A percentile compares a stretch with the other conserved stretches of the same genome.
phyloP scores from a whole-genome alignment of 495 filamentous ascomycete genomes.

The Aspergillus baeticus region DNA sequence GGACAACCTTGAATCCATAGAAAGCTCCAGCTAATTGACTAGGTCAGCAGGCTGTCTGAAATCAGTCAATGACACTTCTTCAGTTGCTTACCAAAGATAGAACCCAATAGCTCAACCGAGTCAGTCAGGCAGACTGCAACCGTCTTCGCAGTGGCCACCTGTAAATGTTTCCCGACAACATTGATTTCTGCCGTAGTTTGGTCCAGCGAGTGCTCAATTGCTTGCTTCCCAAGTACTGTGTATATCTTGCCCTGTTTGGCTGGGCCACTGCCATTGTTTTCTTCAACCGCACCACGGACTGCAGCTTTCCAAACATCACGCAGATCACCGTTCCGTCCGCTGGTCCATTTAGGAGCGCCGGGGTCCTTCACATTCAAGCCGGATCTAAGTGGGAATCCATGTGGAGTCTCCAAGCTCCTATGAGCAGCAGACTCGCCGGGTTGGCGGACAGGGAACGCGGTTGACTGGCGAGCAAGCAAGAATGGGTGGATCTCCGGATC shows the following conservation, averaged over 20 bases:
- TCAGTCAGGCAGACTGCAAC: slow-evolving; percentile 93
- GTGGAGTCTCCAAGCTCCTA: slow-evolving; percentile 76
- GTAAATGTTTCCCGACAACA: slow-evolving; percentile 75
- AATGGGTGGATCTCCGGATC: slow-evolving; percentile 92
- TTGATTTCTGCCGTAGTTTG: slow-evolving; percentile 83
- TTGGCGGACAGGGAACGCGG: slow-evolving; percentile 73
- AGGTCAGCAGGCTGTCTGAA: slow-evolving; percentile 20
- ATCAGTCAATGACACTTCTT: background rate
- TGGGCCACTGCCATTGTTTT: slow-evolving; percentile 52
- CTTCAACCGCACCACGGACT: slow-evolving; percentile 59
- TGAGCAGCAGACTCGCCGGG: slow-evolving; percentile 81
- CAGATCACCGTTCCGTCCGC: slow-evolving; percentile 83
- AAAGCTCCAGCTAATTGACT: slow-evolving; percentile 65
- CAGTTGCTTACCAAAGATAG: slow-evolving; percentile 59
- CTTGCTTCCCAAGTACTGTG: slow-evolving; percentile 72
- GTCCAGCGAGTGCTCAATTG: slow-evolving; percentile 66
- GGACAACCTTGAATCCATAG: slow-evolving; percentile 73
- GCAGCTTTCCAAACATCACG: slow-evolving; percentile 89
- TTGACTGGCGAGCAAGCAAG: slow-evolving; percentile 80
- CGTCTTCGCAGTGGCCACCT: slow-evolving; percentile 63
- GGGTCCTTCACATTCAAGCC: slow-evolving; percentile 86
- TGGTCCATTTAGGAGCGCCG: slow-evolving; percentile 75
- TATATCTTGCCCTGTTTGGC: slow-evolving; percentile 71
- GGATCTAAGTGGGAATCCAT: slow-evolving; percentile 75
- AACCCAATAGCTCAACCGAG: slow-evolving; percentile 79